Conservation (phyloP, 768 basidiomycete genomes). For the Phlebiopsis gigantea region DNA sequence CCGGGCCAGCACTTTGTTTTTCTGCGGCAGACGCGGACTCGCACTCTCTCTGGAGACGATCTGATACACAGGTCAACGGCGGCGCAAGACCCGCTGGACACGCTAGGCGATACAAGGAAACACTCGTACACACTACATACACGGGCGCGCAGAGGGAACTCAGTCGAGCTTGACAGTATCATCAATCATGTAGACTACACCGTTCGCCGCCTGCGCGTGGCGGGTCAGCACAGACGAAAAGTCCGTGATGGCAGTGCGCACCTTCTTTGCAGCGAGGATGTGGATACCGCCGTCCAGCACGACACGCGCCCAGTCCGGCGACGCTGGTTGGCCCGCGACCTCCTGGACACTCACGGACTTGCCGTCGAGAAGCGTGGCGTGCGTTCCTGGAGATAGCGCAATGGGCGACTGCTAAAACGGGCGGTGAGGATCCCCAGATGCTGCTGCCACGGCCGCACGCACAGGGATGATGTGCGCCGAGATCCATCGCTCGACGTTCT, state of each 20-base stretch:
- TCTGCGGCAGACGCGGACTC: neutral
- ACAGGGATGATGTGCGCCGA: conserved; percentile 83
- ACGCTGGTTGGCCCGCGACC: conserved; percentile 28
- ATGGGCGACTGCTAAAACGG: conserved; percentile 41
- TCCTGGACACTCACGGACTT: conserved; percentile 53
- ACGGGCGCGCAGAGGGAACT: too few relatives aligned
- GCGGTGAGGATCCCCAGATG: neutral
- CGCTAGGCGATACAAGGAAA: conserved; percentile 11
- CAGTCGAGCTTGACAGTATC: conserved; percentile 37
- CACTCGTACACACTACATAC: conserved; percentile 1
- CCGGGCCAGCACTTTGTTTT: neutral
- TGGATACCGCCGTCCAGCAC: conserved; percentile 49
- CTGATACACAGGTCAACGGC: conserved; percentile 1
- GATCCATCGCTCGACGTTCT: conserved; percentile 77
- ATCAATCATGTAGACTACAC: conserved; percentile 55
- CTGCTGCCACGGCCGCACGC: conserved; percentile 19
- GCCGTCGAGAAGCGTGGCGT: conserved; percentile 54
- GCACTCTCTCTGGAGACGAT: neutral
- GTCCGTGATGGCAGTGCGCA: conserved; percentile 26
- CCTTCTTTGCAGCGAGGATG: conserved; percentile 61
- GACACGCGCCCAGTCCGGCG: conserved; percentile 54
- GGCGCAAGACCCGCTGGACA: neutral
- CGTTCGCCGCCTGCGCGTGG: conserved; percentile 42
- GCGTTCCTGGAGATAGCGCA: conserved; percentile 37
- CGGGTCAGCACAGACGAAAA: neutral